A percentile compares a stretch with the other conserved stretches of the same genome.
Conservation (phyloP, 2,329 filamentous ascomycete species). For the Cladophialophora immunda region DNA sequence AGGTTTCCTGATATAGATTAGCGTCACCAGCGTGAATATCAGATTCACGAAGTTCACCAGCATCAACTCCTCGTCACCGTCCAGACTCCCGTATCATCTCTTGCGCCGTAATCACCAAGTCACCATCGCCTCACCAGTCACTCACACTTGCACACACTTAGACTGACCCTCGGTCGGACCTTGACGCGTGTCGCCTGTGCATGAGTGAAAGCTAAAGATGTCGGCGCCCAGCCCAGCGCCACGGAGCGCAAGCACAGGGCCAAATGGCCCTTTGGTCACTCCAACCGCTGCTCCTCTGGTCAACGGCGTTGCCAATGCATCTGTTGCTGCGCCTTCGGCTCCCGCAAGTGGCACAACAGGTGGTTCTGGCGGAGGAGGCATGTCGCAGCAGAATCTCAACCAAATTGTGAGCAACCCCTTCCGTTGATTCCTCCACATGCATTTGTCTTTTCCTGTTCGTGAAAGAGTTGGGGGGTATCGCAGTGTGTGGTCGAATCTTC, state of each 20-base stretch:
- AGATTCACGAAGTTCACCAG: conserved; percentile 2
- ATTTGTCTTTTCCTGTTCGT: background rate
- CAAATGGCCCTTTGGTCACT: conserved; percentile 58
- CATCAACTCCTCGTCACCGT: background rate
- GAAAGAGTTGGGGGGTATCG: background rate
- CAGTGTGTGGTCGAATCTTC: background rate
- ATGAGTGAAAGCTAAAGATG: conserved; percentile 45
- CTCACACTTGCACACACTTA: background rate
- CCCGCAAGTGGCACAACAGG: conserved; percentile 43
- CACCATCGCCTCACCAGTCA: background rate
- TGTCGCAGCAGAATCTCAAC: conserved; percentile 90
- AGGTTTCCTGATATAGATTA: background rate
- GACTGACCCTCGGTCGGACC: background rate
- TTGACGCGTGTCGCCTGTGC: conserved; percentile 7
- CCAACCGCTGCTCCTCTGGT: conserved; percentile 34
- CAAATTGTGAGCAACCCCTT: conserved; percentile 78
- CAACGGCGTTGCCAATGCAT: conserved; percentile 46
- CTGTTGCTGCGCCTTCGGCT: conserved; percentile 42
- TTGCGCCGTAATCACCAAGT: background rate
- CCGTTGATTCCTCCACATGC: background rate
- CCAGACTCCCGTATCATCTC: background rate
- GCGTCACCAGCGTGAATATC: background rate
- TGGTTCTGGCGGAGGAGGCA: conserved; percentile 48
- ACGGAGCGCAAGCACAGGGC: conserved; percentile 58
- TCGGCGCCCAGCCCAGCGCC: conserved; percentile 60